Evolutionary conservation across 179 eudicot species (phyloP), one percentile per base, ranked within the genome.

Genomic region (Silene vulgaris): DNA sequence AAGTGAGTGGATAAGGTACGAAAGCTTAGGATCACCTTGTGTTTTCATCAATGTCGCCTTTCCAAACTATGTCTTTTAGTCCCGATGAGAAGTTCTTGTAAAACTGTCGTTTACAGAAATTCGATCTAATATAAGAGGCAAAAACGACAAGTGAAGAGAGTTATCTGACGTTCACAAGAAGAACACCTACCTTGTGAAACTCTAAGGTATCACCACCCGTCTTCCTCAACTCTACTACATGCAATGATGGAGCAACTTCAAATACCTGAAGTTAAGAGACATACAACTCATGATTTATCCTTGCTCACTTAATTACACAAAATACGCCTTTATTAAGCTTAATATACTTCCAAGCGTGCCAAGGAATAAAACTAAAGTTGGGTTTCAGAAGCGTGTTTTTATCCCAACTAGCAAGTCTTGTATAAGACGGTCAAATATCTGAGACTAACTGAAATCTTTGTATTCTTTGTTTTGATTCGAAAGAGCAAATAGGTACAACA

Each of bases 131-230:
- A 3, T 30, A 5, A 77, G 71, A 50, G 67, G n/a, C 26, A 30
- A 54, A 56, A 20, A 4, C 17, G 17, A n/a, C 7, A 2, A 63
- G 43, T 28, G 17, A 73, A 74, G 14, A 13, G 63, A 5, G 56
- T 12, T 20, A 13, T 40, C 56, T 20, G 16, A 26, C 50, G 6
- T 6, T 61, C 9, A 28, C n/a, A 17, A 79, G 70, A 69, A 60
- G 54, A 11, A 45, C 21, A 62, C 65, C 6, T 83, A 86, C 97
- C 86, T 85, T 86, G 79, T 91, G 96, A 81, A 86, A 91, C 82
- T 94, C 98, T 65, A 94, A 83, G 57, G 98, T 94, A 78, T 94
- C 98, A 37, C 98, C 98, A 50, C 91, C 89, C 40, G 93, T 79
- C 82, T 94, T 94, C 74, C 96, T 97, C 82, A 94, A 83, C 87